Conservation (phyloP, 1,139 yeast species). For the Meyerozyma athensensis region DNA sequence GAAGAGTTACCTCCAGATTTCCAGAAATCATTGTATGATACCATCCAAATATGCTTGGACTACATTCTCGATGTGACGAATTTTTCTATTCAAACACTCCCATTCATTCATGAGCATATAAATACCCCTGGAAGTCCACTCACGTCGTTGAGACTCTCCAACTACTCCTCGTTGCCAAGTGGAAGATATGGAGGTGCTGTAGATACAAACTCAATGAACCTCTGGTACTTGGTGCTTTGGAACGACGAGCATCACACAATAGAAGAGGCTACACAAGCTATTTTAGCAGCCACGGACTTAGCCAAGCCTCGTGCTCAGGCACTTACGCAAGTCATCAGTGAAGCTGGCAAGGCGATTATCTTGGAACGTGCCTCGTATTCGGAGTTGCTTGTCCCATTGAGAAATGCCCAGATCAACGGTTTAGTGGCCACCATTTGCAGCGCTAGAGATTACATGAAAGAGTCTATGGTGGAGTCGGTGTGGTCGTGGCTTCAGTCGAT, state of each 20-base stretch:
- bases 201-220: constrained; percentile 23
- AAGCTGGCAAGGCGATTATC: constrained; percentile 24
- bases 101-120: constrained; percentile 27
- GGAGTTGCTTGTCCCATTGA: constrained; percentile 21
- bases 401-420: constrained; percentile 43
- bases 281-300: constrained; percentile 31
- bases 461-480: constrained; percentile 38
- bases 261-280: constrained; percentile 40
- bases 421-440: constrained; percentile 53
- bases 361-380: constrained; percentile 18
- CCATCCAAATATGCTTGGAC: constrained; percentile 39
- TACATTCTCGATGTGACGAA: constrained; percentile 46
- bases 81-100: constrained; percentile 31
- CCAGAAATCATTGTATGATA: constrained; percentile 17
- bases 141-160: constrained; percentile 23
- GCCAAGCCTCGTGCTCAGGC: constrained; percentile 22
- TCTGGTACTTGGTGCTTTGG: constrained; percentile 55
- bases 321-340: constrained; percentile 32
- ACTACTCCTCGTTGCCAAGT: constrained; percentile 25
- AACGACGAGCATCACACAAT: constrained; percentile 70
- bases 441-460: constrained; percentile 45
- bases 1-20: constrained; percentile 9
- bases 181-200: constrained; percentile 25
- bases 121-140: constrained; percentile 11
- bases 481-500: constrained; percentile 49